Conservation (phyloP, 257 asterid genomes). For the Linaria vulgaris region DNA sequence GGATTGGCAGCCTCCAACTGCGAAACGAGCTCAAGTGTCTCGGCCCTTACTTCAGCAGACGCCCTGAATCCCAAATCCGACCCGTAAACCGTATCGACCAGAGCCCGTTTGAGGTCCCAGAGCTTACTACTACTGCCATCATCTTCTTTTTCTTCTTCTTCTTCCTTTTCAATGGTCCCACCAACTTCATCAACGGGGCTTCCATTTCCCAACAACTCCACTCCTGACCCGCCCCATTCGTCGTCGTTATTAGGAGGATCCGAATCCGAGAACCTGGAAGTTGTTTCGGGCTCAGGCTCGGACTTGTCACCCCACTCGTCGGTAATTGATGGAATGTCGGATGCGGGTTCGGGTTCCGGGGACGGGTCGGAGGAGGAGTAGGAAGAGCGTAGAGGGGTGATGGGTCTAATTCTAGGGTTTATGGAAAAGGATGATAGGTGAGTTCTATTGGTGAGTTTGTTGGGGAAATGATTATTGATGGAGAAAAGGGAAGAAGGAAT, state of each 20-base stretch:
- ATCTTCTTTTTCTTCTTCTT: slow-evolving; percentile 20
- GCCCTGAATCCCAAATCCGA: slow-evolving; percentile 79
- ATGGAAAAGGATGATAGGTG: slow-evolving; percentile 26
- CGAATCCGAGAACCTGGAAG: slow-evolving; percentile 41
- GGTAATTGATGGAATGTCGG: slow-evolving; percentile 33
- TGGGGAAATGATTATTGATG: slow-evolving; percentile 5
- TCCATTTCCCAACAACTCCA: slow-evolving; percentile 44
- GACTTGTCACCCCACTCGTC: slow-evolving; percentile 94
- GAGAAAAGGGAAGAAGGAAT: slow-evolving; percentile 27
- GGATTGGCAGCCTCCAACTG: slow-evolving; percentile 92
- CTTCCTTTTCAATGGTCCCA: slow-evolving; percentile 16
- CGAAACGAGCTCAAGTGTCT: slow-evolving; percentile 73
- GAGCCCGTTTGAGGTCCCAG: slow-evolving; percentile 62
- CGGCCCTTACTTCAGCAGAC: slow-evolving; percentile 79
- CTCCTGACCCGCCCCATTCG: slow-evolving; percentile 59
- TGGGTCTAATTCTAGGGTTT: slow-evolving; percentile 26
- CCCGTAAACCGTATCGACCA: slow-evolving; percentile 78
- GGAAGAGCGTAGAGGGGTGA: slow-evolving; percentile 32
- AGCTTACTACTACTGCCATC: slow-evolving; percentile 41
- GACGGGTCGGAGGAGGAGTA: slow-evolving; percentile 34
- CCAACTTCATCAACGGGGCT: slow-evolving; percentile 30
- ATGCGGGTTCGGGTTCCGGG: slow-evolving; percentile 24
- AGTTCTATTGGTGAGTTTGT: slow-evolving; percentile 18
- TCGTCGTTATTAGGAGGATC: slow-evolving; percentile 73
- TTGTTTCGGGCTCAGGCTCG: slow-evolving; percentile 41